Percentiles rank a stretch among this genome's conserved stretches.
Conservation (phyloP, 2,329 filamentous ascomycete genomes). For the Whalleya microplaca region DNA sequence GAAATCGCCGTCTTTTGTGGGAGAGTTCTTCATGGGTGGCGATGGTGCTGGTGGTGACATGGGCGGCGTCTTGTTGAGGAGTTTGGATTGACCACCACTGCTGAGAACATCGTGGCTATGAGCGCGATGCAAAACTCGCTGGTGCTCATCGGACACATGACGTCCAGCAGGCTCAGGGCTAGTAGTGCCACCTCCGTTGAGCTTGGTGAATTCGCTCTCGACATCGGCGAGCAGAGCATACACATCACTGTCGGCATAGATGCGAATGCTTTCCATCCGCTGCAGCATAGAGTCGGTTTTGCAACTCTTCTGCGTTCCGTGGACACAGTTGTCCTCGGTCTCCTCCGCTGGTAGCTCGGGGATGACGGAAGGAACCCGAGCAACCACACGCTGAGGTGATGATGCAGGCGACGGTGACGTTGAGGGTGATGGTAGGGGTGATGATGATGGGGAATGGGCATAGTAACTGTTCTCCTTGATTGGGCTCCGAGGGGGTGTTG, state of each 20-base stretch:
- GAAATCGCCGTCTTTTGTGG: slow-evolving; percentile 38
- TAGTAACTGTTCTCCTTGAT: slow-evolving; percentile 45
- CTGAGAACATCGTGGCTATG: slow-evolving; percentile 56
- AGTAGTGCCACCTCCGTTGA: slow-evolving; percentile 39
- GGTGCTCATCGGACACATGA: slow-evolving; percentile 40
- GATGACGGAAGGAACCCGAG: slow-evolving; percentile 60
- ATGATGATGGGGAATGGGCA: slow-evolving; percentile 39
- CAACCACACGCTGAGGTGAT: slow-evolving; percentile 55
- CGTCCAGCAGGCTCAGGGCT: slow-evolving; percentile 24
- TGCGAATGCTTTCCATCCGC: slow-evolving; percentile 64
- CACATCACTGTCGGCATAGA: slow-evolving; percentile 70
- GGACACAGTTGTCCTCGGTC: slow-evolving; percentile 41
- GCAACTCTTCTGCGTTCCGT: slow-evolving; percentile 27
- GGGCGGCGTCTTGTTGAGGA: slow-evolving; percentile 34
- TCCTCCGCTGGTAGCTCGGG: slow-evolving; percentile 55
- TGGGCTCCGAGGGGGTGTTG: slow-evolving; percentile 64
- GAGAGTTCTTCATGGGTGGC: slow-evolving; percentile 40
- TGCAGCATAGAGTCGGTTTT: slow-evolving; percentile 34
- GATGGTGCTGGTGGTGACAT: slow-evolving; percentile 41
- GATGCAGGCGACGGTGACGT: slow-evolving; percentile 45
- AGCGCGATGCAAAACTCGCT: slow-evolving; percentile 49
- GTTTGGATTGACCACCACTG: slow-evolving; percentile 14
- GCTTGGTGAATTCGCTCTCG: slow-evolving; percentile 60
- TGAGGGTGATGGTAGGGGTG: slow-evolving; percentile 49
- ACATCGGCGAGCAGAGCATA: slow-evolving; percentile 70